phyloP scores from a whole-genome alignment of 1,139 yeast genomes.

The Yamadazyma mexicana region DNA sequence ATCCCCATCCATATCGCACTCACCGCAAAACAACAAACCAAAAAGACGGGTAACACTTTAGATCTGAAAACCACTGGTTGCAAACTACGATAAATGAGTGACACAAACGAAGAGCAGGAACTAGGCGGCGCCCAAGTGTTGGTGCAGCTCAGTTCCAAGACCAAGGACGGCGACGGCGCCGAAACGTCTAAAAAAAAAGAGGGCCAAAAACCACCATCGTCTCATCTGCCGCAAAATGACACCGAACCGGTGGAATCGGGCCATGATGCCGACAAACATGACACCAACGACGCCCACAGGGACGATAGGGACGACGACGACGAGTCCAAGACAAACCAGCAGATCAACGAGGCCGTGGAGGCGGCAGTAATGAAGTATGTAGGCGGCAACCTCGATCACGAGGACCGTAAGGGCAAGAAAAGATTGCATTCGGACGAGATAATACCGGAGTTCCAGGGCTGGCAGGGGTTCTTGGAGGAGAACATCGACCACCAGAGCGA shows the following conservation, averaged over 20 bases:
- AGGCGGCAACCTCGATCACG: constrained; percentile 52
- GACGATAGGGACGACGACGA: constrained; percentile 20
- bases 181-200: not conserved
- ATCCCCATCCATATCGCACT: too few relatives aligned
- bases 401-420: constrained; percentile 14
- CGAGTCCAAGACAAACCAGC: constrained; percentile 35
- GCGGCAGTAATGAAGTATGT: constrained; percentile 78
- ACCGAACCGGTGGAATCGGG: too few relatives aligned
- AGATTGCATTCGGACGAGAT: constrained; percentile 28
- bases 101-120: constrained; percentile 39
- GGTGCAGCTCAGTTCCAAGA: constrained; percentile 40
- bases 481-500: constrained; percentile 19
- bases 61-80: constrained; percentile 5
- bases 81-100: constrained; percentile 6
- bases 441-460: constrained; percentile 48
- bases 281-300: constrained; percentile 10
- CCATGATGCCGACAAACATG: too few relatives aligned
- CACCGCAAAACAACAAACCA: constrained; percentile 7
- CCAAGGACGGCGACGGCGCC: constrained; percentile 16
- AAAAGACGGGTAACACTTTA: constrained; percentile 22
- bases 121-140: constrained; percentile 50
- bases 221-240: constrained; percentile 7
- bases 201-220: constrained; percentile 4
- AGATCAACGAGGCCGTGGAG: constrained; percentile 56
- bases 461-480: constrained; percentile 55